Base-by-base conservation (phyloP, 1,139 yeast species). In the Debaryomyces coudertii region DNA sequence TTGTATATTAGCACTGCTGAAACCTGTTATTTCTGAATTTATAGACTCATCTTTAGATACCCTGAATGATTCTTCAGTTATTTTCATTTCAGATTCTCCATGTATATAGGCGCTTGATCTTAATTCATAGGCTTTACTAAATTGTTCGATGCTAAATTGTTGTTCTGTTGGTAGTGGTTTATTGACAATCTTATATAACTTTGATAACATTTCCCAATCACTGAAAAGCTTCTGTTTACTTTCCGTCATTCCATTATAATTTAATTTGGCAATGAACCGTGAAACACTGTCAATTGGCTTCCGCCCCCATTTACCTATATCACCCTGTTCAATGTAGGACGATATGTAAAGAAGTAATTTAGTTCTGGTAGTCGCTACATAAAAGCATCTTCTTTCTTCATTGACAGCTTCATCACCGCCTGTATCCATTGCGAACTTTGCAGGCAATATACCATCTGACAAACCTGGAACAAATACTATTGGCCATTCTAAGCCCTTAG, bases 401-500 rank as follows among this genome's bases (percentile, higher is more conserved):
- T 85, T 77, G 3, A 80, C 53, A 0, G 69, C 66, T 39, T 72
- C 77, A 5, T 56, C 62, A 2, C 61, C 62, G 1, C 66, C 69
- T 2, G 66, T 65, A 39, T 57, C 66, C 12, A 56, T 53, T 22
- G 74, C 77, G 61, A 70, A 71, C 28, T 62, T 61, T 36, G 75
- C 79, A 22, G 90, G 90, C n/a, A 84, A 65, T 6, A 74, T 59
- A 1, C 83, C 82, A 42, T 85, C 88, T 12, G 80, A 71, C 23
- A 87, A 66, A 0, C 87, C 85, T 0, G 95, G 92, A 9, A 90
- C 78, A 59, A 90, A 88, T 0, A 93, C 97, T 5, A 87, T 80
- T 0, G 96, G 93, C 98, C 98, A 93, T 63, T 93, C 98, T 4
- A 90, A 71, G 1, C 98, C 98, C 60, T 93, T 93, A 1, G 98